Base-by-base conservation (phyloP, 1,284 basidiomycete genomes). In the Leccinum proliferum region DNA sequence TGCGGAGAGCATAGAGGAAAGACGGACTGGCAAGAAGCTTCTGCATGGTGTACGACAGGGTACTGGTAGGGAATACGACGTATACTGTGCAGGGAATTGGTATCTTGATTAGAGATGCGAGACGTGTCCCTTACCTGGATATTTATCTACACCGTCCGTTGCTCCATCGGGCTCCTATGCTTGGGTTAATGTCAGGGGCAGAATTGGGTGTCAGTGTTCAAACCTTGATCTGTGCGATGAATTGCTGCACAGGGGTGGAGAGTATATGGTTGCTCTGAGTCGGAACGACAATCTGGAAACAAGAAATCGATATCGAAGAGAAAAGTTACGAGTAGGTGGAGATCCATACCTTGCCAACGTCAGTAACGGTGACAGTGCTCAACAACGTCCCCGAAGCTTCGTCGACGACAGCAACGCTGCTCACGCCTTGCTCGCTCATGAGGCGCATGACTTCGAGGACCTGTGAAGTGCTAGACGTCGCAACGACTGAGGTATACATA, bases 391-490 rank as follows among this genome's bases (percentile, higher is more conserved):
- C 72, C 4, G 57, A 66, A 37, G 84, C 85, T 60, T 88, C 87
- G 58, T 90, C 86, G 5, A 90, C 71, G 7, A 92, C 86, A 21
- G 90, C 90, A 57, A 91, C 77, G 67, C 87, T 90, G 71, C 90
- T 90, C 43, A 92, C 89, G 21, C 90, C 90, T 70, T 87, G 82
- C 65, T 90, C 87, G 68, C 88, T 90, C 90, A 92, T 91, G 35
- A 88, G 77, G 63, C 78, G 82, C 90, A 92, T 92, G 5, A 89
- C 89, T 72, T 90, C 86, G 39, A 91, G 76, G 18, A 91, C 85
- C 21, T 80, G 79, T 4, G 83, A 81, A 18, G 77, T 79, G 50
- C 87, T 83, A 7, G 79, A 79, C 9, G 83, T 76, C 5, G 86
- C 81, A 10, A 91, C 77, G 15, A 92, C 86, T 2, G 83, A 80